Percentiles rank a stretch among this genome's conserved stretches.
These are phyloP conservation scores for Eutrema heterophyllum DNA, from an alignment of 345 rosid genomes.

Conservation along the genomic window DNA sequence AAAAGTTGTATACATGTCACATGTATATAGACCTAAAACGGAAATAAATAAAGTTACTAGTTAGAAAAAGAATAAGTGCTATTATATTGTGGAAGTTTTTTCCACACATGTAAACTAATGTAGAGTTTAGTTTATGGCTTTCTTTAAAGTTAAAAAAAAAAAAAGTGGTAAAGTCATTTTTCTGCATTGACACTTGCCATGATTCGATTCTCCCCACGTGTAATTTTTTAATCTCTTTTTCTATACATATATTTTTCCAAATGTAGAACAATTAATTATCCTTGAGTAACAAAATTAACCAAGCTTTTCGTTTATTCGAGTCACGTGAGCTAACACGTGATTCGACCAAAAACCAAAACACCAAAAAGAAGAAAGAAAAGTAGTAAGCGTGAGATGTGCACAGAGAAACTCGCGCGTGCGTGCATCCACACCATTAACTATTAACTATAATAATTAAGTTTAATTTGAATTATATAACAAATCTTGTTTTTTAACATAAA, in stretches of 20 bases:
- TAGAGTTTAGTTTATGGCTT: not conserved
- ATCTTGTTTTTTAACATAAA: not conserved
- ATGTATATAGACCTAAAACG: not conserved
- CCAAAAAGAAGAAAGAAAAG: conserved; percentile 10
- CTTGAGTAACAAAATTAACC: not conserved
- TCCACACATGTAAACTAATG: not conserved
- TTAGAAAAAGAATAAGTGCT: not conserved
- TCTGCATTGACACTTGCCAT: conserved; percentile 11
- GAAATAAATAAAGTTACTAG: not conserved
- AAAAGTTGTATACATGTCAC: not conserved
- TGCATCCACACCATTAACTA: conserved; percentile 15
- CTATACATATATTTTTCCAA: not conserved
- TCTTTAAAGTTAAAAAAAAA: not conserved
- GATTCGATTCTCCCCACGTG: conserved; percentile 30
- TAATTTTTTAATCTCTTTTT: not conserved
- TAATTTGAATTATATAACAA: conserved; percentile 9
- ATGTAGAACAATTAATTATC: not conserved
- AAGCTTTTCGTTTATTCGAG: conserved; percentile 22
- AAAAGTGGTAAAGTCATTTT: not conserved
- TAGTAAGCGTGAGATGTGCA: not conserved
- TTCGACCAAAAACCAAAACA: conserved; percentile 12
- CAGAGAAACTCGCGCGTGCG: conserved; percentile 31
- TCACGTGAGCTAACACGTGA: conserved; percentile 40
- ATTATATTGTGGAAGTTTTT: not conserved
- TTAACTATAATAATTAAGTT: conserved; percentile 2